phyloP scores from a whole-genome alignment of 371 early-diverging fungal genomes.

The Quaeritorhiza haematococci region DNA sequence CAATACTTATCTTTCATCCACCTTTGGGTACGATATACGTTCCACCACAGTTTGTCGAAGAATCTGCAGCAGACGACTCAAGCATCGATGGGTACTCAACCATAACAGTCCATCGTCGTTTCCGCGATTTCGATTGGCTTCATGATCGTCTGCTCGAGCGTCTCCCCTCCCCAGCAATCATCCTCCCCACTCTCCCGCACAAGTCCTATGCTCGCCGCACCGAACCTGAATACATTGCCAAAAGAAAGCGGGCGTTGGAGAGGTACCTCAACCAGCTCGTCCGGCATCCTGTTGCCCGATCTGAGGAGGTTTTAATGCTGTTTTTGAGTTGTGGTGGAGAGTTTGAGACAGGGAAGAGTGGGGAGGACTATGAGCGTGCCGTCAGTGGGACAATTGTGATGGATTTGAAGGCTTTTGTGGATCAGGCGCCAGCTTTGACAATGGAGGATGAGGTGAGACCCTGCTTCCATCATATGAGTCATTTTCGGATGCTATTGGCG shows the following conservation, averaged over 20 bases:
- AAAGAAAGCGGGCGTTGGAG: conserved; percentile 11
- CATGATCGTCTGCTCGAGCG: conserved; percentile 11
- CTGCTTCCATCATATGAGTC: background rate
- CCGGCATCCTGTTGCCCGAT: conserved; percentile 11
- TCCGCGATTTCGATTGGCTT: conserved; percentile 19
- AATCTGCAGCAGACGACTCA: background rate
- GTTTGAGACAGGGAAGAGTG: background rate
- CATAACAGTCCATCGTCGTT: conserved; percentile 17
- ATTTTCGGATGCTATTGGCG: background rate
- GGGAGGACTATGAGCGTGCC: background rate
- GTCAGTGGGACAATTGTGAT: background rate
- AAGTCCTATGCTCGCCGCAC: background rate
- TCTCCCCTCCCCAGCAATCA: conserved; percentile 12
- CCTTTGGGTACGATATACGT: too few species aligned
- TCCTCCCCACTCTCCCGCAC: conserved; percentile 10
- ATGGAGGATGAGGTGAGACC: conserved; percentile 8
- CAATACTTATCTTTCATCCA: too few species aligned
- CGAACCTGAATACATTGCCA: conserved; percentile 1
- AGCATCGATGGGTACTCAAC: too few species aligned
- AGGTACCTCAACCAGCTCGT: conserved; percentile 9
- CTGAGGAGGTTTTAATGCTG: conserved; percentile 13
- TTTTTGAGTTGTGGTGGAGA: conserved; percentile 19
- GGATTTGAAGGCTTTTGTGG: background rate
- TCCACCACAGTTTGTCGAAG: background rate
- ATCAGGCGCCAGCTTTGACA: background rate